Evolutionary conservation across 495 filamentous ascomycete genomes (phyloP), one percentile per base, ranked within the genome.

Genomic region (Sordaria brevicollis): DNA sequence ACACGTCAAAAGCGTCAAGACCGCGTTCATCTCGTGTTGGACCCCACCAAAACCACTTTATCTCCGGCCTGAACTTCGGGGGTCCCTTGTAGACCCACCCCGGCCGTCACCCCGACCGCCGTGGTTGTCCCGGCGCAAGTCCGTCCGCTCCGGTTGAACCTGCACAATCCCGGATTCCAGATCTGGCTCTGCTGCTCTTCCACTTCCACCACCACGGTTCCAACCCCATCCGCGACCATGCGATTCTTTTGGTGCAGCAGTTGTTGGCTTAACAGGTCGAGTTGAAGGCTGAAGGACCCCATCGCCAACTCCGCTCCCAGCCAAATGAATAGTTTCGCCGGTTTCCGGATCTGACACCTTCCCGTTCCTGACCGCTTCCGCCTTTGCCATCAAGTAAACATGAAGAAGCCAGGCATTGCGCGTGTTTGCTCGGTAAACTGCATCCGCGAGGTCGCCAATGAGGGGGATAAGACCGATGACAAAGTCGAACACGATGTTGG

Each of bases 401-500:
- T 96, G 91, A n/a, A 96, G 84, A 9, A 91, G 75, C 57, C 90
- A 82, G 4, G 91, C 91, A 74, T 93, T 96, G 70, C 88, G 83
- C 2, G 91, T 93, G 76, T 96, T 96, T 77, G 89, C 85, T 38
- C 85, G 78, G 70, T 82, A 83, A 10, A 83, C 21, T 2, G 82
- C 79, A 76, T 98, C 95, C 38, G 86, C 86, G 31, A 98, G 31
- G 74, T 97, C 95, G 21, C 95, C 95, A 6, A 97, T 67, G 72
- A 97, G 86, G 1, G 95, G 95, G 21, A 97, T 82, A 8, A 99
- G 81, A 15, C 95, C 95, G 49, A 97, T 83, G 67, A 87, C 74
- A 71, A 96, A 92, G 78, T 97, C 95, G 34, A 94, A 66, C 3
- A 88, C 65, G 57, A 97, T 85, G 78, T 96, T 92, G 69, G 91